phyloP scores from a whole-genome alignment of 306 rosid genomes.

The Trifolium subterraneum region DNA sequence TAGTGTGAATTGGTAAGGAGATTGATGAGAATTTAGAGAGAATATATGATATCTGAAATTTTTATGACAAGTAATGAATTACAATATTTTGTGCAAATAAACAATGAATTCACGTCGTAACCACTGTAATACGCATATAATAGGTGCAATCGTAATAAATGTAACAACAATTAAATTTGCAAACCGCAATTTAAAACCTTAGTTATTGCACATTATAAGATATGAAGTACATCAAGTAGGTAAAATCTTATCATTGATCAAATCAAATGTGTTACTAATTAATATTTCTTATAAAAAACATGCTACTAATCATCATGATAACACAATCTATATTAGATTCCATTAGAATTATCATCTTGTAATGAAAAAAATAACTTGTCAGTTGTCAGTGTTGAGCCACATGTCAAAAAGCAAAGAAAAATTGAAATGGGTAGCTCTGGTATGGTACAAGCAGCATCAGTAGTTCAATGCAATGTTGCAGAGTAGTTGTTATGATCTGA shows the following conservation, averaged over 20 bases:
- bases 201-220: not conserved
- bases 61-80: too few species aligned
- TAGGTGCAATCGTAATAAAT: not conserved
- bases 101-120: too few species aligned
- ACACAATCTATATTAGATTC: not conserved
- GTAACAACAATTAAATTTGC: not conserved
- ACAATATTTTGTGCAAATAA: too few species aligned
- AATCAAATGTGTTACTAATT: not conserved
- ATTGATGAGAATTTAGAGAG: too few species aligned
- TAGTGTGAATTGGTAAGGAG: too few species aligned
- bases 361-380: not conserved
- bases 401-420: slow-evolving; percentile 28
- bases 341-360: not conserved
- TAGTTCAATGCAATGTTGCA: not conserved
- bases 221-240: not conserved
- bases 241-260: not conserved
- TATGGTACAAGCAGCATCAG: not conserved
- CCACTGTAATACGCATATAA: too few species aligned
- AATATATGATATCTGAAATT: too few species aligned
- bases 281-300: not conserved
- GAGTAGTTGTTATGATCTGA: not conserved
- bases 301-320: not conserved
- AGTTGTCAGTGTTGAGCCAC: slow-evolving; percentile 37
- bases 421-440: slow-evolving; percentile 27
- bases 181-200: not conserved